phyloP scores from a whole-genome alignment of 2,329 filamentous ascomycete species.

The Aspergillus aculeatus region DNA sequence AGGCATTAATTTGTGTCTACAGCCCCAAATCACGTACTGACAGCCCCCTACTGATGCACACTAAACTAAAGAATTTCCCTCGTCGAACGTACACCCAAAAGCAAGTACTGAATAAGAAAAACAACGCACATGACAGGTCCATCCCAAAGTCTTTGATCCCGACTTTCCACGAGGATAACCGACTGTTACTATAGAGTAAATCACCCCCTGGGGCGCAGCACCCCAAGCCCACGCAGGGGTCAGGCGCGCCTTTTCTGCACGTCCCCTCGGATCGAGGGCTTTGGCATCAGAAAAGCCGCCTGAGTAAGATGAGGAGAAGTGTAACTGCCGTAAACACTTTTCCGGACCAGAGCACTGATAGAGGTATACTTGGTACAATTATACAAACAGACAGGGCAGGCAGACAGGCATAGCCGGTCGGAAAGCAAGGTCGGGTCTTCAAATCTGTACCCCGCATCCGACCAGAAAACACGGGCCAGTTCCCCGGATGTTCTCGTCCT shows the following conservation, averaged over 20 bases:
- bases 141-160: neutral
- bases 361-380: neutral
- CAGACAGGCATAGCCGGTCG: neutral
- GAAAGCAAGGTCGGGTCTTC: neutral
- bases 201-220: neutral
- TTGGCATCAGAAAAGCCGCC: no score
- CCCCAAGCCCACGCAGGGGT: neutral
- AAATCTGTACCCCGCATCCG: conserved; percentile 26
- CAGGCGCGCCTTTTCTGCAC: neutral
- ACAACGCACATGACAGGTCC: conserved; percentile 1
- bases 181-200: neutral
- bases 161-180: conserved; percentile 2
- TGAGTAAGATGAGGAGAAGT: no score
- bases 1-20: neutral
- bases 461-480: conserved; percentile 23
- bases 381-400: neutral
- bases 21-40: no score
- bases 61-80: neutral
- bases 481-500: conserved; percentile 15
- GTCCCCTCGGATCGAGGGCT: neutral
- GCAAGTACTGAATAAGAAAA: neutral
- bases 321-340: neutral
- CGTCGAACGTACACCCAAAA: neutral
- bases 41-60: no score
- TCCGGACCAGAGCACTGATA: neutral